Evolutionary conservation across 805 yeast genomes (phyloP), one percentile per base, ranked within the genome.

Genomic region (Ogataea nitratoaversa): DNA sequence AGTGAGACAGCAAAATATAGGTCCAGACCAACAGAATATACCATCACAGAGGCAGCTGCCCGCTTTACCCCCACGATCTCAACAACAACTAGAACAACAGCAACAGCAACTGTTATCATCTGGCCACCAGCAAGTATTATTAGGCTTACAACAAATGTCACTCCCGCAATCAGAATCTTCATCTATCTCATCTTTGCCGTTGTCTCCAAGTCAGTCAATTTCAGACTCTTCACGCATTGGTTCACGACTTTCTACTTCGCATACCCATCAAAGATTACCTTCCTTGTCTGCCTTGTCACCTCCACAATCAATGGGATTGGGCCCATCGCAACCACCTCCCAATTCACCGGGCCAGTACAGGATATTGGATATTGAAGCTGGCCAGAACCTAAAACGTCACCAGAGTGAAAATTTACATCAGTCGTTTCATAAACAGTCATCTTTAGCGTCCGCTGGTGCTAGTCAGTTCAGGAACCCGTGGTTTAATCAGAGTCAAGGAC

Each of bases 111-210:
- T 32, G 22, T 42, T 19, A 34, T 36, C 36, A 29, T 35, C 44
- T 32, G 44, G 32, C 31, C 55, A 48, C 18, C 53, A 48, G 29
- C 46, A 43, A 19, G 50, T 47, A 5, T 40, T 48, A 14, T 40
- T 46, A 7, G 57, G 53, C 2, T 32, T 49, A 11, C 57, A 50
- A 29, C 53, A 50, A 20, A 52, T 49, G 52, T 43, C 57, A 2
- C 31, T 49, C 14, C 57, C 57, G 14, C 39, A 30, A 17, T 25
- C 47, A 3, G 32, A 29, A 12, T 23, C 34, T 20, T 36, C 49
- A 8, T 30, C 37, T 8, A 33, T 49, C n/a, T 32, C 45, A 25
- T 25, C 30, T 5, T 31, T 47, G 8, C 29, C 49, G 14, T 18
- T 32, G 3, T 31, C 40, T 8, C 34, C 48, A 19, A 28, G 30